A percentile compares a stretch with the other conserved stretches of the same genome.
phyloP scores from a whole-genome alignment of 2,329 filamentous ascomycete genomes.

The Fusarium bulbicola region DNA sequence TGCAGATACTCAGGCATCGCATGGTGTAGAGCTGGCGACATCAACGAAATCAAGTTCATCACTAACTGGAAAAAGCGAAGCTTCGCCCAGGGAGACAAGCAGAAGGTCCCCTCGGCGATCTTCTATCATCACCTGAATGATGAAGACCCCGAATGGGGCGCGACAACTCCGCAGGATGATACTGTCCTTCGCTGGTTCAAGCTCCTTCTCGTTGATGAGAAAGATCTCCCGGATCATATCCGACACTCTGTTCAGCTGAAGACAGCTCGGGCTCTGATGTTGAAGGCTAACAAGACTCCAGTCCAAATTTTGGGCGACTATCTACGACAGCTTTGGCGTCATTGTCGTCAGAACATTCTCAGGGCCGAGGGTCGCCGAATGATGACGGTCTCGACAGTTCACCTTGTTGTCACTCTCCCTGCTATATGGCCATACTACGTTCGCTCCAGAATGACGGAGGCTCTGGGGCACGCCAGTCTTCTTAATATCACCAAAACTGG shows the following conservation, averaged over 20 bases:
- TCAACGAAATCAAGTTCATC: slow-evolving; percentile 43
- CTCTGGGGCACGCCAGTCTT: slow-evolving; percentile 49
- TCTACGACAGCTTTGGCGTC: slow-evolving; percentile 47
- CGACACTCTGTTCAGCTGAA: slow-evolving; percentile 35
- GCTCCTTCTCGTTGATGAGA: slow-evolving; percentile 49
- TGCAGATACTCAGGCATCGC: slow-evolving; percentile 53
- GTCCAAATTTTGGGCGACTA: slow-evolving; percentile 47
- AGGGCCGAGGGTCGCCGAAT: slow-evolving; percentile 29
- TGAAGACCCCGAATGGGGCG: slow-evolving; percentile 44
- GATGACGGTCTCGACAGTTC: slow-evolving; percentile 31
- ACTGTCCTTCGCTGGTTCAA: slow-evolving; percentile 54
- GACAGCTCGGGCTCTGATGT: slow-evolving; percentile 4
- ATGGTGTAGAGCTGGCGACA: slow-evolving; percentile 44
- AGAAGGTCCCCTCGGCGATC: slow-evolving; percentile 47
- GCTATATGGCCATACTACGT: slow-evolving; percentile 57
- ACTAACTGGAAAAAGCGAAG: slow-evolving; percentile 43
- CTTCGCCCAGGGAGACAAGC: slow-evolving; percentile 40
- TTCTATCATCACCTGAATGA: slow-evolving; percentile 12
- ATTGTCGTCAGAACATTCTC: slow-evolving; percentile 41
- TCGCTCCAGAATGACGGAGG: slow-evolving; percentile 49
- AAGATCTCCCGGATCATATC: slow-evolving; percentile 45
- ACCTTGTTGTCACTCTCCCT: slow-evolving; percentile 55
- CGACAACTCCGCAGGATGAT: slow-evolving; percentile 37
- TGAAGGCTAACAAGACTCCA: slow-evolving; percentile 32
- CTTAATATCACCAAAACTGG: slow-evolving; percentile 39